These are phyloP conservation scores for Xylogone sp. DNA, from an alignment of 2,329 filamentous ascomycete genomes.

Conservation along the genomic window DNA sequence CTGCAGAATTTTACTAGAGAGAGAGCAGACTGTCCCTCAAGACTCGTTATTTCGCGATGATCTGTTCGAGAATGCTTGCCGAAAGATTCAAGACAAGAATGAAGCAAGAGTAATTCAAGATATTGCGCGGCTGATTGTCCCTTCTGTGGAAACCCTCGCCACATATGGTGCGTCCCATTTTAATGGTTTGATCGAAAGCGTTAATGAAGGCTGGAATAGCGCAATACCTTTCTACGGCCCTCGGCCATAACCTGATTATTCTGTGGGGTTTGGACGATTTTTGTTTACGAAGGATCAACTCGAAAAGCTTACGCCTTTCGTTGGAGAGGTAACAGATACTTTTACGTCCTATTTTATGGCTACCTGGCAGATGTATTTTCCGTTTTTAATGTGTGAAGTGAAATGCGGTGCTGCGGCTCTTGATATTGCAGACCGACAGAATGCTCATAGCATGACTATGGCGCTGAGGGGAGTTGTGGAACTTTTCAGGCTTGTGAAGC, in stretches of 20 bases:
- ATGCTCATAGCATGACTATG: slow-evolving; percentile 37
- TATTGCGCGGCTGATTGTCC: slow-evolving; percentile 34
- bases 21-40: slow-evolving; percentile 26
- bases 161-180: slow-evolving; percentile 17
- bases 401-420: slow-evolving; percentile 37
- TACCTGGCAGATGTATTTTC: slow-evolving; percentile 45
- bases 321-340: slow-evolving; percentile 31
- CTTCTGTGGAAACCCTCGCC: too few relatives aligned
- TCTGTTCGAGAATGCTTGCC: slow-evolving; percentile 32
- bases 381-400: slow-evolving; percentile 45
- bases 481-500: slow-evolving; percentile 26
- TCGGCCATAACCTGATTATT: slow-evolving; percentile 41
- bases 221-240: slow-evolving; percentile 31
- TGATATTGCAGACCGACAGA: slow-evolving; percentile 30
- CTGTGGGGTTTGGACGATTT: slow-evolving; percentile 34
- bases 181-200: slow-evolving; percentile 32
- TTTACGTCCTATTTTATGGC: slow-evolving; percentile 30
- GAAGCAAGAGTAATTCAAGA: slow-evolving; percentile 27
- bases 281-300: slow-evolving; percentile 39
- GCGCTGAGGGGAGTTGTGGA: slow-evolving; percentile 29
- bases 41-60: slow-evolving; percentile 35
- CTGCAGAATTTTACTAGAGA: slow-evolving; percentile 27
- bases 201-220: slow-evolving; percentile 40
- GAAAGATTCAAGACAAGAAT: slow-evolving; percentile 30
- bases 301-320: slow-evolving; percentile 34